These are phyloP conservation scores for Calycina marina DNA, from an alignment of 2,329 filamentous ascomycete species.

Conservation along the genomic window DNA sequence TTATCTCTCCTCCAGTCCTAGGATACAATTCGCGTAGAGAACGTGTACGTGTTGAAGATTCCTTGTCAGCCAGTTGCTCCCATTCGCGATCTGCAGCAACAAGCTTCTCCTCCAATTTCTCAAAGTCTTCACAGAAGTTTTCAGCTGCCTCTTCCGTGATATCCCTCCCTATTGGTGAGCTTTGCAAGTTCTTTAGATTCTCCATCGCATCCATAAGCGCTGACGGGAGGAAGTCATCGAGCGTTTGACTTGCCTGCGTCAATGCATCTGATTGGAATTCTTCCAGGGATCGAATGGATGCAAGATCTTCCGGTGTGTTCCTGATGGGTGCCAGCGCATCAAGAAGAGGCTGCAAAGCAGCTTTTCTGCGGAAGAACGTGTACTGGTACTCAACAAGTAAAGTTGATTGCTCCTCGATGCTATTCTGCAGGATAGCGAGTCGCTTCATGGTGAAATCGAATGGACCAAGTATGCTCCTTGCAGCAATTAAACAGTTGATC, in stretches of 20 bases:
- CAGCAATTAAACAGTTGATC: constrained; percentile 54
- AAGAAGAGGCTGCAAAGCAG: constrained; percentile 55
- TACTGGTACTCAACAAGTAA: constrained; percentile 55
- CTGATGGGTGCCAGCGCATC: constrained; percentile 29
- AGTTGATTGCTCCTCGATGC: constrained; percentile 38
- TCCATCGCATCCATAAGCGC: constrained; percentile 86
- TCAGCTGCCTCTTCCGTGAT: constrained; percentile 75
- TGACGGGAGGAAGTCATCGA: constrained; percentile 86
- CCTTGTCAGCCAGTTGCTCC: constrained; percentile 16
- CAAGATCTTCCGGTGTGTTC: constrained; percentile 35
- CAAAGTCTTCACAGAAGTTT: constrained; percentile 76
- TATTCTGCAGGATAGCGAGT: constrained; percentile 38
- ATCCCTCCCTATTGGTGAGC: constrained; percentile 54
- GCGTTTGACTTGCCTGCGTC: constrained; percentile 52
- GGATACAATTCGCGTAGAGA: constrained; percentile 21
- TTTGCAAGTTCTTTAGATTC: constrained; percentile 60
- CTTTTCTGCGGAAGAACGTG: constrained; percentile 56
- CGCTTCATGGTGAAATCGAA: constrained; percentile 51
- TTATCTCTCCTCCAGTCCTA: constrained; percentile 22
- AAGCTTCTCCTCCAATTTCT: constrained; percentile 47
- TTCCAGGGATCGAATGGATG: constrained; percentile 42
- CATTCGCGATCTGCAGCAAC: constrained; percentile 39
- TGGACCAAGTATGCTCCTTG: constrained; percentile 36
- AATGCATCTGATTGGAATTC: constrained; percentile 47
- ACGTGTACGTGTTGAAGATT: constrained; percentile 4